Evolutionary conservation across 768 basidiomycete genomes (phyloP).

Genomic region (Coprinopsis cinerea): DNA sequence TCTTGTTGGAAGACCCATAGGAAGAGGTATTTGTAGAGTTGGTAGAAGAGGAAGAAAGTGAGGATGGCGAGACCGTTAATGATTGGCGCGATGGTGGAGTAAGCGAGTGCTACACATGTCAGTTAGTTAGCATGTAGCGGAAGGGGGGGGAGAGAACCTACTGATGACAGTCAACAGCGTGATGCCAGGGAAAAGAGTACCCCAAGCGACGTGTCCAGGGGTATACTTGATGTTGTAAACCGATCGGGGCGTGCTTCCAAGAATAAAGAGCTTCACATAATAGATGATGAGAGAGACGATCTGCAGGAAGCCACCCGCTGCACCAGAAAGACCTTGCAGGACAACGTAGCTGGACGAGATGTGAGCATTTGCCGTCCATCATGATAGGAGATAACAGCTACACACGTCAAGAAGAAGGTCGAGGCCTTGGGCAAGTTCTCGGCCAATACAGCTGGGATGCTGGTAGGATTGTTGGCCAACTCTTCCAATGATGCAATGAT

Average conservation of each 20-base stretch:
- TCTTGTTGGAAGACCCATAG: slow-evolving; percentile 74
- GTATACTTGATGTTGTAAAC: slow-evolving; percentile 81
- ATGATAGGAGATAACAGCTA: slow-evolving; percentile 8
- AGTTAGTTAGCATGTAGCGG: neutral
- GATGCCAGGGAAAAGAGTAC: slow-evolving; percentile 58
- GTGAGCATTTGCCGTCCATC: neutral
- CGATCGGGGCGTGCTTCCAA: slow-evolving; percentile 85
- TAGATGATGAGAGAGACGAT: slow-evolving; percentile 73
- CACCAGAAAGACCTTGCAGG: slow-evolving; percentile 74
- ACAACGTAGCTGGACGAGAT: slow-evolving; percentile 53
- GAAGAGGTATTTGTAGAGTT: slow-evolving; percentile 84
- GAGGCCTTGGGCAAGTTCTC: slow-evolving; percentile 74
- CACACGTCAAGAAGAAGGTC: slow-evolving; percentile 86
- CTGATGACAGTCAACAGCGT: slow-evolving; percentile 83
- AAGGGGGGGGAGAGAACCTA: slow-evolving; percentile 28
- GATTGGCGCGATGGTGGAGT: slow-evolving; percentile 87
- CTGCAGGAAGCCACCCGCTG: slow-evolving; percentile 76
- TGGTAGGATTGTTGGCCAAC: slow-evolving; percentile 62
- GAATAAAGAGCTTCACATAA: slow-evolving; percentile 83
- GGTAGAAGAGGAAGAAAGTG: slow-evolving; percentile 81
- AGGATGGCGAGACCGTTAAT: slow-evolving; percentile 85
- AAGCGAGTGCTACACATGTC: slow-evolving; percentile 39
- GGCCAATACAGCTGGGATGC: slow-evolving; percentile 68
- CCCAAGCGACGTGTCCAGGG: slow-evolving; percentile 69
- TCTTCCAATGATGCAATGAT: slow-evolving; percentile 64